phyloP scores from a whole-genome alignment of 1,284 basidiomycete genomes.

The Coniophora puteana region DNA sequence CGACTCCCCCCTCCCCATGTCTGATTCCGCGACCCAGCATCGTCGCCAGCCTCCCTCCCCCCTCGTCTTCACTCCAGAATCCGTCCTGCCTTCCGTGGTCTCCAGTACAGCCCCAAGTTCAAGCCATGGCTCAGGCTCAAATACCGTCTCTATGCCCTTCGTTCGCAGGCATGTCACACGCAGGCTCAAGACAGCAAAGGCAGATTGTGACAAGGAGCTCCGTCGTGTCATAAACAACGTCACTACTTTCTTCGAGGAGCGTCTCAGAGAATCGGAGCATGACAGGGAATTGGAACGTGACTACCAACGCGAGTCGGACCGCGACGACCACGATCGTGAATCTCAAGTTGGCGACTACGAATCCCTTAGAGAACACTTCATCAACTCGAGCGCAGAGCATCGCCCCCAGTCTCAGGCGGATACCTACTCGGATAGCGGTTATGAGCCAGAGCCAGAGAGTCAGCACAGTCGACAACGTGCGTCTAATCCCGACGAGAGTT shows the following conservation, averaged over 20 bases:
- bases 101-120: conserved; percentile 38
- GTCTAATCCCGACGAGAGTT: conserved; percentile 46
- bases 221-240: conserved; percentile 90
- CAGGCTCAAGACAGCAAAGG: conserved; percentile 90
- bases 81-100: conserved; percentile 48
- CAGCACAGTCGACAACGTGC: conserved; percentile 74
- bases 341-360: conserved; percentile 52
- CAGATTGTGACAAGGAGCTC: conserved; percentile 93
- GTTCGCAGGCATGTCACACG: conserved; percentile 92
- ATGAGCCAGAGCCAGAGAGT: conserved; percentile 70
- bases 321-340: conserved; percentile 41
- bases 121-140: conserved; percentile 53
- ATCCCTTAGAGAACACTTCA: conserved; percentile 54
- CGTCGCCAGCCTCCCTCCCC: conserved; percentile 74
- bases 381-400: conserved; percentile 52
- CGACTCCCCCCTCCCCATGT: conserved; percentile 39
- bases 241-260: conserved; percentile 91
- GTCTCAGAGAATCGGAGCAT: conserved; percentile 71
- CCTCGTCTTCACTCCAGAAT: conserved; percentile 70
- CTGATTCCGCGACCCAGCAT: conserved; percentile 46
- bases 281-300: conserved; percentile 62
- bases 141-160: conserved; percentile 85
- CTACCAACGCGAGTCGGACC: conserved; percentile 48
- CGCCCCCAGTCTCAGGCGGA: conserved; percentile 56
- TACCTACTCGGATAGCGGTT: conserved; percentile 75